Base-by-base conservation (phyloP, 768 basidiomycete genomes). In the Russula sp. region DNA sequence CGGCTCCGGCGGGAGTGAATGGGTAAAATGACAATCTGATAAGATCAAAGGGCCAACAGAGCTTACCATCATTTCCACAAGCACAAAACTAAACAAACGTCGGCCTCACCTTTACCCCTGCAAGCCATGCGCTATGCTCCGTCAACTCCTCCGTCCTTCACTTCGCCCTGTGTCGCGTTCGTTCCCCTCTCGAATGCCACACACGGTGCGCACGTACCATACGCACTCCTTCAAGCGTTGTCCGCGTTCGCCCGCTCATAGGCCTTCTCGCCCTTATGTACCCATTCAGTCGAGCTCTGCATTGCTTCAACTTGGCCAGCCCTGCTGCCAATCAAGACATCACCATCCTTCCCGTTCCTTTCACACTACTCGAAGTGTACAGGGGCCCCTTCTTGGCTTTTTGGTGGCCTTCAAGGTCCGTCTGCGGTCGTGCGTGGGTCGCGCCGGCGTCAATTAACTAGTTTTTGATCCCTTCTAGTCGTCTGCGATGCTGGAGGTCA, bases 401-500 rank as follows among this genome's bases (percentile, higher is more conserved):
- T 73, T 83, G n/a, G 81, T 78, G 7, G 71, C 85, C 20, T 74
- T 91, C 64, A 91, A 91, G 81, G 88, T 85, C 70, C 68, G 73
- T 66, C 43, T 10, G 32, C 50, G 35, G 29, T 20, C 43, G 5
- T 10, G 39, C 18, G 14, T 20, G 25, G 18, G 29, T 22, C 22
- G 38, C 42, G 9, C n/a, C n/a, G 16, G 36, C 58, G 38, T 61
- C 43, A 52, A 65, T 64, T 64, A 49, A 67, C 39, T 20, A 35
- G 34, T 61, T 57, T 57, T 46, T 43, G 39, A 32, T 16, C 13
- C 60, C 32, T 5, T 38, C 18, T 65, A 93, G 91, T 79, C 87
- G 1, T 90, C 90, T 5, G 80, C 83, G n/a, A 80, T 85, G 0
- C 76, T 93, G 53, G 85, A 87, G 68, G 45, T 87, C n/a, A 82